Evolutionary conservation across 75 land plant genomes (phyloP), one percentile per base, ranked within the genome.

Genomic region (Pinus tabuliformis): DNA sequence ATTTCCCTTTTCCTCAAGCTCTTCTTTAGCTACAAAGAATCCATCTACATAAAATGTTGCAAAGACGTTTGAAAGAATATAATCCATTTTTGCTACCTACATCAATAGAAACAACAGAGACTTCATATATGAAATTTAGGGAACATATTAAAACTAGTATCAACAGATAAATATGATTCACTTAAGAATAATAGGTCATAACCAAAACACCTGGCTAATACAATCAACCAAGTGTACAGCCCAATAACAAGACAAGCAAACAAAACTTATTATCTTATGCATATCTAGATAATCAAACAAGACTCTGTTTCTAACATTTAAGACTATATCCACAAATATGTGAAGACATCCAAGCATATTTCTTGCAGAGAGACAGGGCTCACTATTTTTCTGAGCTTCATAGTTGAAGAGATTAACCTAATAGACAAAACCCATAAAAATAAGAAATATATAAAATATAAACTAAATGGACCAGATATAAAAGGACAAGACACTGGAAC

Each of bases 261-360:
- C 39, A 37, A 2, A 0, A 72, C 88, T 62, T 88, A 94, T 92
- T 15, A 90, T 73, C 77, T 79, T 91, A 72, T 95, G 93, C 70
- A 89, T 58, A 22, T 57, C 76, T 36, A 94, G 58, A 70, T 89
- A 87, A 70, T 97, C 92, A 45, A 73, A 73, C 28, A 95, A 78
- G 45, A 97, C 58, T 80, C 62, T 13, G 89, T 77, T 33, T 26
- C 91, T 82, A 45, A 87, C 89, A 45, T 58, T 62, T 70, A 86
- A 62, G 18, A 92, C 18, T 49, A 89, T 39, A 58, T 85, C 84
- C 75, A 92, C n/a, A 3, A 86, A 73, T 56, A 39, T 14, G 70
- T 79, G 57, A n/a, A 93, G 59, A 56, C 58, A 14, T 62, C 80
- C 75, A 16, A 93, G 22, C 24, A 81, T 59, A 45, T 58, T 74